phyloP scores from a whole-genome alignment of 805 yeast genomes.

The Saccharomycopsis fermentans region DNA sequence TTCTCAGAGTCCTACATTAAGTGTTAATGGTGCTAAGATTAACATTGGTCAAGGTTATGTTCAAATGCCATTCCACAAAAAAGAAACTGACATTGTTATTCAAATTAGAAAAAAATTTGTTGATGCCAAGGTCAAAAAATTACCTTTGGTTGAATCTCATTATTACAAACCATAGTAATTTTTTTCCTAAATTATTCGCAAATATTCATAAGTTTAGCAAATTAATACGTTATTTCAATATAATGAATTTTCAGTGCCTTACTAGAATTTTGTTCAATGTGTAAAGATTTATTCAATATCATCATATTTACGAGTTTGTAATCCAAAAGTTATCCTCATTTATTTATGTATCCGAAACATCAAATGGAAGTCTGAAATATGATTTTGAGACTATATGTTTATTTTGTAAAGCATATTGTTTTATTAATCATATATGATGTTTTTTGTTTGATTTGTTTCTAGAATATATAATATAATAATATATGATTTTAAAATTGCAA shows the following conservation, averaged over 20 bases:
- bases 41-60: conserved; percentile 91
- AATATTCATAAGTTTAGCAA: neutral
- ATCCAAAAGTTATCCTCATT: no score
- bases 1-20: conserved; percentile 56
- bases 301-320: no score
- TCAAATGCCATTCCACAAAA: conserved; percentile 57
- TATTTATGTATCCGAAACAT: no score
- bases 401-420: no score
- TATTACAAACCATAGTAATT: conserved; percentile 46
- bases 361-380: no score
- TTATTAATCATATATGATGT: no score
- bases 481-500: conserved; percentile 22
- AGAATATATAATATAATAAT: conserved; percentile 20
- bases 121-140: conserved; percentile 62
- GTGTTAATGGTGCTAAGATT: conserved; percentile 31
- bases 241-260: no score
- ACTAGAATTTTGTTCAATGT: no score
- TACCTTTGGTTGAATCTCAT: conserved; percentile 74
- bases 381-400: no score
- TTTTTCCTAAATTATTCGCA: neutral
- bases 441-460: neutral
- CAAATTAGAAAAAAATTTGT: conserved; percentile 78
- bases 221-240: neutral
- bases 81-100: conserved; percentile 61
- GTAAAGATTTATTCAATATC: no score